Conservation (phyloP, 2,329 filamentous ascomycete species). For the Falciphora oryzae region DNA sequence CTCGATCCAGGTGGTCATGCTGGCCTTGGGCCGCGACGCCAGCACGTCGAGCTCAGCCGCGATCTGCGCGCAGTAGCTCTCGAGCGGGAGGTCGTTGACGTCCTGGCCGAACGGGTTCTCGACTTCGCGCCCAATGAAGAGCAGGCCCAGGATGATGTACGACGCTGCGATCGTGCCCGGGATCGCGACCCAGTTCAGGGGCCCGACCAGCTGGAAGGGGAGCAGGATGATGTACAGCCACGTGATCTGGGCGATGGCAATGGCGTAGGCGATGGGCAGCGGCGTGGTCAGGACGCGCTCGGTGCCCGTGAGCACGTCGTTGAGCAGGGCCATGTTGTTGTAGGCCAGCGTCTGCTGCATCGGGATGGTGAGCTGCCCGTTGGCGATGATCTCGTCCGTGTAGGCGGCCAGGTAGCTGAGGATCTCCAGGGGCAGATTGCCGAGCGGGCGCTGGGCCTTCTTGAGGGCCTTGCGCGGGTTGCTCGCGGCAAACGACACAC, state of each 20-base stretch:
- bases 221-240: slow-evolving; percentile 69
- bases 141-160: slow-evolving; percentile 67
- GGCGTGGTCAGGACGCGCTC: slow-evolving; percentile 69
- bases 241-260: slow-evolving; percentile 70
- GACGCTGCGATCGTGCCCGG: slow-evolving; percentile 59
- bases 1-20: slow-evolving; percentile 42
- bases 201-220: slow-evolving; percentile 62
- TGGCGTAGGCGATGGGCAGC: slow-evolving; percentile 66
- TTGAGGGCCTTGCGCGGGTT: slow-evolving; percentile 68
- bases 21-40: slow-evolving; percentile 47
- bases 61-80: slow-evolving; percentile 59
- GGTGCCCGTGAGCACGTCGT: slow-evolving; percentile 60
- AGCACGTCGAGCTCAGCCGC: slow-evolving; percentile 60
- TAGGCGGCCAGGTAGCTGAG: slow-evolving; percentile 59
- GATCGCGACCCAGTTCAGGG: slow-evolving; percentile 63
- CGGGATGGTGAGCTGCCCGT: slow-evolving; percentile 40
- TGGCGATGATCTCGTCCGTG: slow-evolving; percentile 48
- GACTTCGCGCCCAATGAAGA: slow-evolving; percentile 61
- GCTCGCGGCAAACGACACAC: slow-evolving; percentile 60
- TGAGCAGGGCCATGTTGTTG: slow-evolving; percentile 47
- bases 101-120: slow-evolving; percentile 66
- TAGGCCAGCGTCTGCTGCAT: slow-evolving; percentile 46
- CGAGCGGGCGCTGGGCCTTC: slow-evolving; percentile 58
- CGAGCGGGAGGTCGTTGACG: slow-evolving; percentile 62
- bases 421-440: slow-evolving; percentile 68